Evolutionary conservation across 2,329 filamentous ascomycete species (phyloP), one percentile per base, ranked within the genome.

Genomic region (Fusarium setosum): DNA sequence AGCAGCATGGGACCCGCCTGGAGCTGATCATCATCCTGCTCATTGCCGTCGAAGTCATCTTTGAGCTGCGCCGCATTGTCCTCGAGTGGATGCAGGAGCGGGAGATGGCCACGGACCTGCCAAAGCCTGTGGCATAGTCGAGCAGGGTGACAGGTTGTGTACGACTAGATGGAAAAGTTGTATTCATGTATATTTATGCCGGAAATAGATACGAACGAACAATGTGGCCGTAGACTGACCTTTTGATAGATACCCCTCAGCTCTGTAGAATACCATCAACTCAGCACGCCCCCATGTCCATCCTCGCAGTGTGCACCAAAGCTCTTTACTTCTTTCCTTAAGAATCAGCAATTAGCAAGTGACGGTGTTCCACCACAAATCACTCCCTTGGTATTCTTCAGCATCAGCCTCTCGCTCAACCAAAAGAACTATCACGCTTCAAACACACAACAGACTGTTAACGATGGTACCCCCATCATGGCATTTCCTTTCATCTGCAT

Each of bases 1-100:
- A 98, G 82, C 93, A 93, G 76, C 94, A 98, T 74, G 92, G 93
- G 15, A 88, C 94, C 26, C 85, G 93, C 55, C 83, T 99, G 11
- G 96, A 98, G 80, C 95, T 93, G 91, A 96, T 96, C 71, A 98
- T 99, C 75, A 98, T 99, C 72, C 83, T 92, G 3, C 85, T 99
- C 54, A 99, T 99, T 74, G 89, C 92, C 2, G 91, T 98, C 31
- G 96, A 99, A 79, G 94, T 98, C 13, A 83, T 90, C 11, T 96
- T 98, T 76, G 95, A 97, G 78, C 82, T 97, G 63, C 83, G 92
- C 63, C 83, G 91, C 56, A 83, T 94, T 47, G 90, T 89, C 77
- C 86, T 89, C 65, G 92, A 93, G 71, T 83, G 83, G 71, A 71
- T 63, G 53, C 76, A 78, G 44, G 79, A 82, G 65, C 73, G 72